These are phyloP conservation scores for Aschersonia sp. DNA, from an alignment of 2,329 filamentous ascomycete genomes.

Conservation along the genomic window DNA sequence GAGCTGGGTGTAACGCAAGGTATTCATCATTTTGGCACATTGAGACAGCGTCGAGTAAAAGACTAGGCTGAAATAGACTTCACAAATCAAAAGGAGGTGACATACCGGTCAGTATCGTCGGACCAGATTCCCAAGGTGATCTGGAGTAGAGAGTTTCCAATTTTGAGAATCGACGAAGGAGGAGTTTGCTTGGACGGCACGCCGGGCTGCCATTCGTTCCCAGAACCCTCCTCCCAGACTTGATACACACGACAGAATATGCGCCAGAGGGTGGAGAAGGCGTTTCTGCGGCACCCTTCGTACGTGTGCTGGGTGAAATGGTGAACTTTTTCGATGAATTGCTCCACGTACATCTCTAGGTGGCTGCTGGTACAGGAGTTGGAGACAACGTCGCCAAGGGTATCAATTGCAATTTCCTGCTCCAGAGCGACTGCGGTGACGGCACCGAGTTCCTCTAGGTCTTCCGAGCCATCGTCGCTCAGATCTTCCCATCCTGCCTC, in stretches of 20 bases:
- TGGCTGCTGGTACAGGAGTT: slow-evolving; percentile 66
- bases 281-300: slow-evolving; percentile 85
- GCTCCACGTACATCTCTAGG: slow-evolving; percentile 70
- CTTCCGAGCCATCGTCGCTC: slow-evolving; percentile 35
- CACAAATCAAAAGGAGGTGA: slow-evolving; percentile 15
- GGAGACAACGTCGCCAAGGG: slow-evolving; percentile 82
- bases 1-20: slow-evolving; percentile 96
- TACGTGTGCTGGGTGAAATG: slow-evolving; percentile 79
- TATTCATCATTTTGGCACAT: slow-evolving; percentile 60
- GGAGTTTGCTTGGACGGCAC: slow-evolving; percentile 71
- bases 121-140: slow-evolving; percentile 76
- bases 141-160: slow-evolving; percentile 73
- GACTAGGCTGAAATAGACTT: slow-evolving; percentile 3
- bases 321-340: slow-evolving; percentile 68
- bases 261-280: slow-evolving; percentile 83
- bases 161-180: slow-evolving; percentile 65
- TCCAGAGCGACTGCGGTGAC: slow-evolving; percentile 85
- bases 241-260: slow-evolving; percentile 85
- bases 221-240: slow-evolving; percentile 60
- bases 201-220: slow-evolving; percentile 78
- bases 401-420: slow-evolving; percentile 94
- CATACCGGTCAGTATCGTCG: slow-evolving; percentile 88
- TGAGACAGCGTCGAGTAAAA: slow-evolving; percentile 6
- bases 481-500: slow-evolving; percentile 35
- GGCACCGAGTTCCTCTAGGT: slow-evolving; percentile 69